phyloP scores from a whole-genome alignment of 2,329 filamentous ascomycete genomes.

The Claviceps paspali region DNA sequence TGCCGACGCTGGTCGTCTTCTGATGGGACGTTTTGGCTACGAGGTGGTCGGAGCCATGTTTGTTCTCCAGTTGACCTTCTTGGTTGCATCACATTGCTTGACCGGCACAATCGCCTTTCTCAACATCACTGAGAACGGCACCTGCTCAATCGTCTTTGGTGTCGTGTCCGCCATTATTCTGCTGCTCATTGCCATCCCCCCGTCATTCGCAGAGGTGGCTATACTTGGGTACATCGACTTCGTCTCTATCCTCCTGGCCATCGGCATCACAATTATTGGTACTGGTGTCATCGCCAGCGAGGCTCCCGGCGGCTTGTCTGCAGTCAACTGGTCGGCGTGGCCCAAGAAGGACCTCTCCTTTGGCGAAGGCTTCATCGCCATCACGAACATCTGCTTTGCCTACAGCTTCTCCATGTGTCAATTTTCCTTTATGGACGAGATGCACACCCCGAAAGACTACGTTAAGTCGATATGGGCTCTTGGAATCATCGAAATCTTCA shows the following conservation, averaged over 20 bases:
- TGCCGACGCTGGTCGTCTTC: conserved; percentile 49
- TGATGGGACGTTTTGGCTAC: conserved; percentile 44
- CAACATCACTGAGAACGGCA: conserved; percentile 41
- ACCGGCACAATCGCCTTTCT: conserved; percentile 57
- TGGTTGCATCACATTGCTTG: conserved; percentile 56
- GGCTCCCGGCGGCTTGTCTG: conserved; percentile 16
- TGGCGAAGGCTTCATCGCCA: conserved; percentile 40
- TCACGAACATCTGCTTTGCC: conserved; percentile 57
- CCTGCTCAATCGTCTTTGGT: conserved; percentile 30
- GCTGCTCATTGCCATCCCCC: conserved; percentile 29
- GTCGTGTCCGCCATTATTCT: conserved; percentile 31
- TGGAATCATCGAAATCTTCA: conserved; percentile 43
- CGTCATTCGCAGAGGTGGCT: conserved; percentile 32
- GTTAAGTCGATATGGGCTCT: conserved; percentile 44
- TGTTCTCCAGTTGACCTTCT: conserved; percentile 49
- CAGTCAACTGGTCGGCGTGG: conserved; percentile 28
- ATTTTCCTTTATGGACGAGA: conserved; percentile 38
- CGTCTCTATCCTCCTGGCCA: conserved; percentile 45
- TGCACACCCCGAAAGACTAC: conserved; percentile 32
- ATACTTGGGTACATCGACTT: conserved; percentile 40
- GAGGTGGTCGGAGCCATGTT: conserved; percentile 48
- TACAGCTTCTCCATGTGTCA: conserved; percentile 43
- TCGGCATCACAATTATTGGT: conserved; percentile 51
- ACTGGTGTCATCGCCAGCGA: conserved; percentile 33
- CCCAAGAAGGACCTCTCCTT: conserved; percentile 30